phyloP scores from a whole-genome alignment of 2,329 filamentous ascomycete genomes.

The Aspergillus ochraceoroseus region DNA sequence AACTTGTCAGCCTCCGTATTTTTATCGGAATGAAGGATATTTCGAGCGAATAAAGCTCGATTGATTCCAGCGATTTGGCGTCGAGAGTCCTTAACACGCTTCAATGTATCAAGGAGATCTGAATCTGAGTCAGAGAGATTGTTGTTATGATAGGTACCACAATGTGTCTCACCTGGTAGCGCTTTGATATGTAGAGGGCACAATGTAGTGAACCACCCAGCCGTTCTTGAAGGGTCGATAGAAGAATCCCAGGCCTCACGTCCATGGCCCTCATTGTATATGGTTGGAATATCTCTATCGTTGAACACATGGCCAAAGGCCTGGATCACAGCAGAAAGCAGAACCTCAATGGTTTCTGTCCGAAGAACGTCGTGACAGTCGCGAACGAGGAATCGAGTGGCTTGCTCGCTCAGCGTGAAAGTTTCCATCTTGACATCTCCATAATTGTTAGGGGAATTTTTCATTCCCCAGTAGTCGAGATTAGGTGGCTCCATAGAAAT shows the following conservation, averaged over 20 bases:
- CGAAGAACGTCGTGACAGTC: slow-evolving; percentile 32
- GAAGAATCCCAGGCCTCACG: slow-evolving; percentile 44
- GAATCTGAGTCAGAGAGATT: slow-evolving; percentile 12
- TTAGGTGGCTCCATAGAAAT: slow-evolving; percentile 32
- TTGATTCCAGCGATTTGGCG: slow-evolving; percentile 33
- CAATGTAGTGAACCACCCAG: slow-evolving; percentile 51
- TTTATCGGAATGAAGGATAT: slow-evolving; percentile 25
- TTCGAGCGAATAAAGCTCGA: slow-evolving; percentile 36
- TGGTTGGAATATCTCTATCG: slow-evolving; percentile 40
- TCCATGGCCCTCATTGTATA: slow-evolving; percentile 50
- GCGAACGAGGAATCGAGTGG: slow-evolving; percentile 31
- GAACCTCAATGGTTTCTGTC: slow-evolving; percentile 38
- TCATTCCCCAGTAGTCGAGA: slow-evolving; percentile 39
- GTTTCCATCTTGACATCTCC: slow-evolving; percentile 34
- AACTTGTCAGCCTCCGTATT: slow-evolving; percentile 30
- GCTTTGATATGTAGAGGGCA: slow-evolving; percentile 39
- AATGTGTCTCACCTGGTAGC: slow-evolving; percentile 27
- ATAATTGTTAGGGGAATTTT: slow-evolving; percentile 31
- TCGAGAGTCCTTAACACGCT: slow-evolving; percentile 38
- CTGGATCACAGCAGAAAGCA: slow-evolving; percentile 38
- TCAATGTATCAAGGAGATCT: slow-evolving; percentile 32
- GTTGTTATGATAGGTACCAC: background rate
- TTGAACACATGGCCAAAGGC: slow-evolving; percentile 45
- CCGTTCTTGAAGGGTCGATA: slow-evolving; percentile 46
- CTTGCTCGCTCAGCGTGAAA: slow-evolving; percentile 32